A percentile compares a stretch with the other conserved stretches of the same genome.
These are phyloP conservation scores for Auricularia sp. DNA, from an alignment of 768 basidiomycete genomes.

Conservation along the genomic window DNA sequence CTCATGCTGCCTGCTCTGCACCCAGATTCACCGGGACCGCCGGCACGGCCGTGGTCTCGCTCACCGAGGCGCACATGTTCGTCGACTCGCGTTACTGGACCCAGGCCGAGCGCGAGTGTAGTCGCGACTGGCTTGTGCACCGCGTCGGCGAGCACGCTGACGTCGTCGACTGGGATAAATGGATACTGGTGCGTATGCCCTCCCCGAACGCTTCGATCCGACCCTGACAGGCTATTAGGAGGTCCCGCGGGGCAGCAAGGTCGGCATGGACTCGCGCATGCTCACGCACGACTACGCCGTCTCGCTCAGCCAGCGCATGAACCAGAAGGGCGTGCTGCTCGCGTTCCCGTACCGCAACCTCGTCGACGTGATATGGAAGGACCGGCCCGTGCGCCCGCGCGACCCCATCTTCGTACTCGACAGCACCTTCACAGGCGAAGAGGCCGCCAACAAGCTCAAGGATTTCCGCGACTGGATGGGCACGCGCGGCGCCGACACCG, in stretches of 20 bases:
- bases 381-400: constrained; percentile 60
- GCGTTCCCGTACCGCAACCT: constrained; percentile 77
- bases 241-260: constrained; percentile 33
- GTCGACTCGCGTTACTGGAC: constrained; percentile 79
- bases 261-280: constrained; percentile 83
- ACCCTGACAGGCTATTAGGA: constrained; percentile 18
- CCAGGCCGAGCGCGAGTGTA: constrained; percentile 62
- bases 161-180: constrained; percentile 70
- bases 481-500: constrained; percentile 52
- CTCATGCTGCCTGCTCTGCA: constrained; percentile 38
- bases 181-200: constrained; percentile 46
- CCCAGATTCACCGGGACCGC: constrained; percentile 53
- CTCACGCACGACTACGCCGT: constrained; percentile 63
- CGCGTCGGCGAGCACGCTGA: constrained; percentile 35
- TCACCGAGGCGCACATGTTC: constrained; percentile 58
- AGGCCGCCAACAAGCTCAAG: constrained; percentile 60
- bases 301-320: constrained; percentile 47
- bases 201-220: background rate
- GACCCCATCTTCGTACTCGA: constrained; percentile 59
- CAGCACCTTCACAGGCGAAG: constrained; percentile 59
- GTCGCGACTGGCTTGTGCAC: constrained; percentile 64
- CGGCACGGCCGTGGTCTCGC: constrained; percentile 63
- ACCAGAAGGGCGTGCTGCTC: constrained; percentile 48
- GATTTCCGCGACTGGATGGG: constrained; percentile 63
- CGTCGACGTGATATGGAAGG: constrained; percentile 72